Conservation (phyloP, 208 protist species). For the Willaertia magna region DNA sequence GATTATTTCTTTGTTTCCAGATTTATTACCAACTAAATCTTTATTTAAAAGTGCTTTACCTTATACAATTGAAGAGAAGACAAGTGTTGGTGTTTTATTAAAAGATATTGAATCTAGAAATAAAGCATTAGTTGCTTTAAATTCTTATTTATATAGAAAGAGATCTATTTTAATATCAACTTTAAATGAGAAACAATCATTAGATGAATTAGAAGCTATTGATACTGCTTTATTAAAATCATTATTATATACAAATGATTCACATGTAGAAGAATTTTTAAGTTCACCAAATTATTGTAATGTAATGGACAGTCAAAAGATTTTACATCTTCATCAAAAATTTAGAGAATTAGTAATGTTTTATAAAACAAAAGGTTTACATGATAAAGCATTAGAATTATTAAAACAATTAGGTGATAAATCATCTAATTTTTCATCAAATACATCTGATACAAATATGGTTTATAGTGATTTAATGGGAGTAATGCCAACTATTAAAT, state of each 20-base stretch:
- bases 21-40: not conserved
- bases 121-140: not conserved
- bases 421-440: not conserved
- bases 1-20: constrained; percentile 13
- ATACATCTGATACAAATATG: not conserved
- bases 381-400: constrained; percentile 12
- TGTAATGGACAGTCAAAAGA: constrained; percentile 9
- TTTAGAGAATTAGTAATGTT: constrained; percentile 16
- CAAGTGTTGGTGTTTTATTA: not conserved
- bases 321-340: constrained; percentile 4
- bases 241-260: constrained; percentile 3
- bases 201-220: constrained; percentile 10
- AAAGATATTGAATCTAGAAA: constrained; percentile 10
- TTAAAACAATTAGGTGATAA: constrained; percentile 7
- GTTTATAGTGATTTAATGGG: not conserved
- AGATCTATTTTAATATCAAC: not conserved
- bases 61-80: not conserved
- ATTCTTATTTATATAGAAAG: not conserved
- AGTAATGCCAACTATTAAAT: not conserved
- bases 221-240: constrained; percentile 14
- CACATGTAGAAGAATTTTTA: constrained; percentile 11
- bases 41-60: not conserved
- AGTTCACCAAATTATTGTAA: constrained; percentile 12
- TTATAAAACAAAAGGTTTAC: constrained; percentile 12
- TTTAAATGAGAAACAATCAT: not conserved